Percentiles rank a stretch among this genome's conserved stretches.
phyloP scores from a whole-genome alignment of 495 filamentous ascomycete species.

The Melanomma pulvis-pyrius region DNA sequence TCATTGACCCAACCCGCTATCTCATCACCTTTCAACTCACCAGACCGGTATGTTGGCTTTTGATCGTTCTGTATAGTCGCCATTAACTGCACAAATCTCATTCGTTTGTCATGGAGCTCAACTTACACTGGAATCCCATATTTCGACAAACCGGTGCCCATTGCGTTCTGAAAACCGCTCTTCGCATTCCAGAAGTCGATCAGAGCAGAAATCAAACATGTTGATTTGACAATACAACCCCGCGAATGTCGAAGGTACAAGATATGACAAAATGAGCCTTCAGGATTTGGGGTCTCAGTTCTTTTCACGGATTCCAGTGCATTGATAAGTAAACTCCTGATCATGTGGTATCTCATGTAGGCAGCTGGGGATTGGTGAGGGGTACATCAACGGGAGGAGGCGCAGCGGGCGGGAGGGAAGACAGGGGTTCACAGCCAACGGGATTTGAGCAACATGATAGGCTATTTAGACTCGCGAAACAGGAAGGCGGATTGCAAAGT shows the following conservation, averaged over 20 bases:
- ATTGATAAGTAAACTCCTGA: background rate
- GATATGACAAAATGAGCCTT: background rate
- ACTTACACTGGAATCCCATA: conserved; percentile 16
- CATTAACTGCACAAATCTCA: background rate
- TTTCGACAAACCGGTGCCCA: conserved; percentile 22
- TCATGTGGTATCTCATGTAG: background rate
- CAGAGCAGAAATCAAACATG: conserved; percentile 25
- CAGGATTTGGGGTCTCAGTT: background rate
- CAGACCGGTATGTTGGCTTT: conserved; percentile 11
- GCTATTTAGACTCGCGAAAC: no score
- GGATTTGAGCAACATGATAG: background rate
- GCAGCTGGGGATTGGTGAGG: conserved; percentile 2
- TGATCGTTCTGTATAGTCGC: background rate
- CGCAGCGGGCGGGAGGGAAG: background rate
- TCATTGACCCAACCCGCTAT: conserved; percentile 22
- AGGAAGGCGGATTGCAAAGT: background rate
- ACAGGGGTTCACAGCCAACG: conserved; percentile 3
- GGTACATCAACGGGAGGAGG: background rate
- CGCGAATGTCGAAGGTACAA: background rate
- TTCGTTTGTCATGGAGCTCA: background rate
- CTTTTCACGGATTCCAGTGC: background rate
- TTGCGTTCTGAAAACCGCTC: conserved; percentile 15
- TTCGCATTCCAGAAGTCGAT: conserved; percentile 6
- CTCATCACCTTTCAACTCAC: conserved; percentile 25
- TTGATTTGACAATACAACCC: conserved; percentile 3